Conservation (phyloP, 208 protist genomes). For the Borovskyia barvae region DNA sequence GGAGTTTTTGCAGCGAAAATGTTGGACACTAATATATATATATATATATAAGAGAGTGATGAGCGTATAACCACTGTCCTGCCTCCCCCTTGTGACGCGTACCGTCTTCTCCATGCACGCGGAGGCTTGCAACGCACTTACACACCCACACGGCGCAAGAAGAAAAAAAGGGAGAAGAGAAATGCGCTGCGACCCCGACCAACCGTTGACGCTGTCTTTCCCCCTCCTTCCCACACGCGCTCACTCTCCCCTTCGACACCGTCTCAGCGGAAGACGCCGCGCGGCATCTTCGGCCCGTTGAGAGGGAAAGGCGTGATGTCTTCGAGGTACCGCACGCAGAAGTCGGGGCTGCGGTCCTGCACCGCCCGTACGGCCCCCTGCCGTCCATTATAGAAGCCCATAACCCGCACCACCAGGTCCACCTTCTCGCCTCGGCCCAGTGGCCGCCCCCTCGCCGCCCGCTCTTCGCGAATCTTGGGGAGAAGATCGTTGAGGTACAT, state of each 20-base stretch:
- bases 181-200: no score
- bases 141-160: no score
- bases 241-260: background rate
- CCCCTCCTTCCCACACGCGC: no score
- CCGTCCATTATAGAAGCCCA: conserved; percentile 90
- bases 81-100: no score
- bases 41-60: no score
- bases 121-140: no score
- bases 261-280: conserved; percentile 70
- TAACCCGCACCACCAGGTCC: conserved; percentile 86
- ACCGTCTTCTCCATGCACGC: no score
- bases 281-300: conserved; percentile 89
- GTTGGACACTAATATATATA: no score
- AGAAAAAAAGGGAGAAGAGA: no score
- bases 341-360: conserved; percentile 76
- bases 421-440: conserved; percentile 73
- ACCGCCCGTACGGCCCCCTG: conserved; percentile 87
- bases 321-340: conserved; percentile 80
- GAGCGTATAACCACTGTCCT: no score
- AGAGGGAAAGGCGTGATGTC: conserved; percentile 90
- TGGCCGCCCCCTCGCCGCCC: conserved; percentile 47
- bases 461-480: conserved; percentile 68
- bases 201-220: no score
- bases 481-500: conserved; percentile 87
- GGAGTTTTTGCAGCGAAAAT: no score